Evolutionary conservation across 2,329 filamentous ascomycete genomes (phyloP).

Genomic region (Trichoderma koningiopsis): DNA sequence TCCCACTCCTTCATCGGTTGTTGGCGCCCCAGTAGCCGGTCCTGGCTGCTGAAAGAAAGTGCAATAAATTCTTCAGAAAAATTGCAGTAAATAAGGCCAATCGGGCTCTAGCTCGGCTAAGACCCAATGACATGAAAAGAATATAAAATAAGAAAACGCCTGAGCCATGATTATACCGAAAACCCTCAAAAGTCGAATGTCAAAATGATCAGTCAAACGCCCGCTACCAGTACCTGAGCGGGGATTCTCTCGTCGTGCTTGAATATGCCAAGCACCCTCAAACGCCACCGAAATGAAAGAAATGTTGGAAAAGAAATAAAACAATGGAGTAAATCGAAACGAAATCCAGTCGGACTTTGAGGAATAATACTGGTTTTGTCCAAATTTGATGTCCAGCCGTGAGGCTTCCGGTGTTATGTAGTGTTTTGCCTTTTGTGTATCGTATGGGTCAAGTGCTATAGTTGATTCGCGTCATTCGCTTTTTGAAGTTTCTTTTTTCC

Average conservation of each 20-base stretch:
- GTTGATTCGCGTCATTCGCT: neutral
- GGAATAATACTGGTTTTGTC: constrained; percentile 17
- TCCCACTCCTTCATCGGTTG: neutral
- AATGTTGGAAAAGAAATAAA: neutral
- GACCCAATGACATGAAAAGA: neutral
- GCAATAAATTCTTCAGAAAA: neutral
- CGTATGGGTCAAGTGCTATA: constrained; percentile 8
- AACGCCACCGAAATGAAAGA: constrained; percentile 16
- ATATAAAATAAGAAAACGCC: constrained; percentile 19
- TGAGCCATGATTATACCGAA: constrained; percentile 15
- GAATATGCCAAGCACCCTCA: neutral
- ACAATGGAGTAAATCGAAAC: neutral
- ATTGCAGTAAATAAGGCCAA: neutral
- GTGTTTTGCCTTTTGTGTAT: constrained; percentile 20
- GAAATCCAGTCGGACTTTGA: constrained; percentile 4
- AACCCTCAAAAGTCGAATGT: constrained; percentile 23
- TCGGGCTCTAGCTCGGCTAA: neutral
- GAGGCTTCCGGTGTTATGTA: constrained; percentile 26
- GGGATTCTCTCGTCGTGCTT: constrained; percentile 21
- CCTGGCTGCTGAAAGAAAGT: neutral
- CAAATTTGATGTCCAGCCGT: constrained; percentile 25
- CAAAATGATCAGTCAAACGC: constrained; percentile 37
- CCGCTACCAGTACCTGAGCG: constrained; percentile 31
- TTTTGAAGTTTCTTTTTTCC: neutral
- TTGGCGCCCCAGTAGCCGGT: neutral